Conservation (phyloP, 1,284 basidiomycete species). For the Pseudozyma pruni region DNA sequence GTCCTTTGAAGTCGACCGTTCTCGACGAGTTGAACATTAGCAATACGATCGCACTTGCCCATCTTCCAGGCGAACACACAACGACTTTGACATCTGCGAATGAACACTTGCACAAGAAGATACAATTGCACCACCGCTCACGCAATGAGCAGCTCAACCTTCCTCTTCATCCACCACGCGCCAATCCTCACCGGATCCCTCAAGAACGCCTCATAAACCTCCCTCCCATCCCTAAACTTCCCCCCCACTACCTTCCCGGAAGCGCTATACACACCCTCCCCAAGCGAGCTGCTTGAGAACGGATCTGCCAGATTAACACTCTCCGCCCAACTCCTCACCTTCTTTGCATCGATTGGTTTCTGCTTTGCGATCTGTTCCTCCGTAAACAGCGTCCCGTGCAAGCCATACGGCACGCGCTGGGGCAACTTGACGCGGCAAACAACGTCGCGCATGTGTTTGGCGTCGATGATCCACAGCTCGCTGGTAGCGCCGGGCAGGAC, state of each 20-base stretch:
- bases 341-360: slow-evolving; percentile 28
- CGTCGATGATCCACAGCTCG: slow-evolving; percentile 71
- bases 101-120: neutral
- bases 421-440: slow-evolving; percentile 70
- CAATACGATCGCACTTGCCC: neutral
- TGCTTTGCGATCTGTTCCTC: slow-evolving; percentile 61
- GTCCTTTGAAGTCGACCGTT: too few relatives aligned
- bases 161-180: slow-evolving; percentile 50
- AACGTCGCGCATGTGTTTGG: slow-evolving; percentile 68
- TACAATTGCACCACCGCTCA: slow-evolving; percentile 5
- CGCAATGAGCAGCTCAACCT: slow-evolving; percentile 39
- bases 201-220: slow-evolving; percentile 38
- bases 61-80: too few relatives aligned
- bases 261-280: slow-evolving; percentile 15
- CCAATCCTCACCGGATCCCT: slow-evolving; percentile 32
- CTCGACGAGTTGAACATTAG: neutral
- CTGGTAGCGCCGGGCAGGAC: slow-evolving; percentile 65
- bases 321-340: slow-evolving; percentile 43
- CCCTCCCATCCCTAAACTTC: slow-evolving; percentile 18
- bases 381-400: slow-evolving; percentile 67
- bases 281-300: slow-evolving; percentile 16
- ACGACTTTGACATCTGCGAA: too few relatives aligned
- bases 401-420: slow-evolving; percentile 69
- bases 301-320: slow-evolving; percentile 40
- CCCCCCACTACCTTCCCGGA: slow-evolving; percentile 20